phyloP scores from a whole-genome alignment of 192 early-diverging fungal species.

The Linnemannia exigua region DNA sequence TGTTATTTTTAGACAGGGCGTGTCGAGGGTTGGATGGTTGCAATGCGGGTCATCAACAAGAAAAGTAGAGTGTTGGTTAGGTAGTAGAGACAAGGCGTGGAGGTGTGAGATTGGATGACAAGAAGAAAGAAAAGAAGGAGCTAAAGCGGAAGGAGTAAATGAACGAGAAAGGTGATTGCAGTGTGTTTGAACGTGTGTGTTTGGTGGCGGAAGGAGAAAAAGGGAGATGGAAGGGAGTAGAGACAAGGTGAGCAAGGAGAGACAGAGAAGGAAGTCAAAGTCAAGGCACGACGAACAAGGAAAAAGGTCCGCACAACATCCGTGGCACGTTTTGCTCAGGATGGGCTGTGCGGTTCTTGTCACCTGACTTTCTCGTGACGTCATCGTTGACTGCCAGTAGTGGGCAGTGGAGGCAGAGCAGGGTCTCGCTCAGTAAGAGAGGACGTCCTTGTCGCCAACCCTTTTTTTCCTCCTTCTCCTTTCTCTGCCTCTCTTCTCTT shows the following conservation, averaged over 20 bases:
- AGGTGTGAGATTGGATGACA: background rate
- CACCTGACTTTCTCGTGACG: slow-evolving; percentile 12
- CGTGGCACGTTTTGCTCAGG: background rate
- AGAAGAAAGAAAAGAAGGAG: background rate
- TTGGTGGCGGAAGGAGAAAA: background rate
- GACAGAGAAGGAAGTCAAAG: background rate
- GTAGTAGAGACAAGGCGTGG: background rate
- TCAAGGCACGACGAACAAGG: background rate
- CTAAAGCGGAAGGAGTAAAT: background rate
- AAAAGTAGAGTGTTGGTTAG: background rate
- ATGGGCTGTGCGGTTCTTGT: background rate
- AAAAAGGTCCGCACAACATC: background rate
- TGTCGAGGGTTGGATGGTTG: background rate
- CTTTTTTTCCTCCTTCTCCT: background rate
- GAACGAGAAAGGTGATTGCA: background rate
- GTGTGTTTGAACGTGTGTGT: background rate
- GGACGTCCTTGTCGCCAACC: background rate
- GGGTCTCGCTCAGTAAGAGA: background rate
- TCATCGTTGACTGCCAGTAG: background rate
- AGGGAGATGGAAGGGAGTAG: background rate
- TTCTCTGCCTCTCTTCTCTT: background rate
- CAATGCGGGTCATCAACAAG: slow-evolving; percentile 1
- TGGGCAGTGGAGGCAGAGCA: background rate
- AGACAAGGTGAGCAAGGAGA: background rate
- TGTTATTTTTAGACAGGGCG: background rate